Evolutionary conservation across 768 basidiomycete genomes (phyloP).

Genomic region (Boletus sp.): DNA sequence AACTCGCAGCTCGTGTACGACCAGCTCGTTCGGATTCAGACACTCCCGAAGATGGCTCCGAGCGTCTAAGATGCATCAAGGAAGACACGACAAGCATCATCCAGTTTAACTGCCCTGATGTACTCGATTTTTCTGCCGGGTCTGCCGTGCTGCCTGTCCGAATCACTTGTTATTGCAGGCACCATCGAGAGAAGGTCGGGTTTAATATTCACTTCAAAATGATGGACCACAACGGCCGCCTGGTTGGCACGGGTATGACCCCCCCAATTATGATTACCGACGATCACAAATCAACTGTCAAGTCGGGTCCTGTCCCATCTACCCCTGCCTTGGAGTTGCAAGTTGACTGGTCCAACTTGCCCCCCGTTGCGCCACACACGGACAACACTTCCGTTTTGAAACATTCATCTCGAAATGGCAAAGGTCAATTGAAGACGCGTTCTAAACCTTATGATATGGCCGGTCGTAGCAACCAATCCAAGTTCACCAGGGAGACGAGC

Average conservation of each 20-base stretch:
- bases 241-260: slow-evolving; percentile 79
- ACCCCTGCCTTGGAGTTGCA: slow-evolving; percentile 40
- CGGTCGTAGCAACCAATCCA: slow-evolving; percentile 35
- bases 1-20: slow-evolving; percentile 79
- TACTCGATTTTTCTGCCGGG: slow-evolving; percentile 85
- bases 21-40: slow-evolving; percentile 78
- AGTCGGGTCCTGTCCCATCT: slow-evolving; percentile 26
- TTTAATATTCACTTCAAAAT: slow-evolving; percentile 90
- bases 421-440: slow-evolving; percentile 53
- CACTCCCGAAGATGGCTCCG: slow-evolving; percentile 54
- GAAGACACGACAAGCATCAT: slow-evolving; percentile 84
- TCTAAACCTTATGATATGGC: slow-evolving; percentile 67
- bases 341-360: slow-evolving; percentile 50
- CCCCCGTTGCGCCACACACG: slow-evolving; percentile 14
- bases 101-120: slow-evolving; percentile 92
- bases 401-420: slow-evolving; percentile 44
- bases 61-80: slow-evolving; percentile 40
- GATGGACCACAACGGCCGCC: slow-evolving; percentile 72
- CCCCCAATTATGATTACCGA: slow-evolving; percentile 98
- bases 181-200: slow-evolving; percentile 95
- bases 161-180: slow-evolving; percentile 97
- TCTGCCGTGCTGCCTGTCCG: slow-evolving; percentile 88
- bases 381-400: slow-evolving; percentile 46
- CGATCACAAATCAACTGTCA: slow-evolving; percentile 85
- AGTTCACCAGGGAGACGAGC: slow-evolving; percentile 57